Base-by-base conservation (phyloP, 345 rosid genomes). In the Hibiscus syriacus region DNA sequence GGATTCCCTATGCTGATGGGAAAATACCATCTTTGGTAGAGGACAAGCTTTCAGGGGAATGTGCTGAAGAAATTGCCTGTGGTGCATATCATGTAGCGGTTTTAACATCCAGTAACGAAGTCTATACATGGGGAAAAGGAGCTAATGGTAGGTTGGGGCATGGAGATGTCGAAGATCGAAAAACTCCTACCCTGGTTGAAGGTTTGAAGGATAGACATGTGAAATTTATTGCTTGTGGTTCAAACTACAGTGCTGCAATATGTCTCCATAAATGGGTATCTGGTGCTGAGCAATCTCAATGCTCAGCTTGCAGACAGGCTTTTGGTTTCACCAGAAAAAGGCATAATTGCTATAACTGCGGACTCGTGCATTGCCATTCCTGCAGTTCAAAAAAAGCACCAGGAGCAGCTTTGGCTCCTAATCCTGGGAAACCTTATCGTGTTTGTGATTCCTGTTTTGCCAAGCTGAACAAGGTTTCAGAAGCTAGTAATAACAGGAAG, bases 111-210 rank as follows among this genome's bases (percentile, higher is more conserved):
- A 80, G 83, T 72, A 90, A 89, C 45, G 97, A 90, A 76, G 92
- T 90, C 23, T 93, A 83, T 77, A 87, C 96, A 12, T 93, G 98
- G 98, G 98, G 98, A 1, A 93, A 87, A 73, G 98, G 98, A 72
- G 97, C 98, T 39, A 93, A 90, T 75, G 98, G 98, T 73, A 89
- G 96, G 79, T 67, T 93, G 82, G 98, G 98, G 55, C 97, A 89
- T 68, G 97, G 96, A 76, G 97, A 93, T 70, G 34, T 84, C 13
- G 97, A 93, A 77, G 98, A 93, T 76, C 86, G 97, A 43, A 90
- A 89, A 72, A 45, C 79, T 27, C 96, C 98, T 8, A 80, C 92
- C 71, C 67, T 86, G n/a, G 94, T 93, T 50, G 96, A 87, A 68
- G 85, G 87, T 60, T 77, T 93, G 84, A 93, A 86, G 84, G 97